Base-by-base conservation (phyloP, 2,329 filamentous ascomycete species). In the Aspergillus fijiensis region DNA sequence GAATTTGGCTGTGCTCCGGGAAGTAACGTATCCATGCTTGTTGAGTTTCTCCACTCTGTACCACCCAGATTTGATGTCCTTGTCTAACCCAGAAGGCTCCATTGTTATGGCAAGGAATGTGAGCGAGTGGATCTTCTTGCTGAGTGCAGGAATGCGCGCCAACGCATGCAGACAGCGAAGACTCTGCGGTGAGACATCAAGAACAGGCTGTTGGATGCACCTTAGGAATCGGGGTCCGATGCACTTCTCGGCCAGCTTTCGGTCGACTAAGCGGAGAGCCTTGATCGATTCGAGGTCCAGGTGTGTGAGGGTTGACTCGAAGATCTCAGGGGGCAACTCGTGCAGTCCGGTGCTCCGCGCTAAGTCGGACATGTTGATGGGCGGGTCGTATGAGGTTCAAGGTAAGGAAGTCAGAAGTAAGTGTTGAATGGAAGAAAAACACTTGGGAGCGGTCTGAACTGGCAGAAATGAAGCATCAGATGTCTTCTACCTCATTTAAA, bases 231-330 rank as follows among this genome's bases (percentile, higher is more conserved):
- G 55, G 21, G 62, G 60, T 5, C 60, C 60, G 16, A 64, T 35
- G 45, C 62, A 64, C 51, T 45, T 33, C 29, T 39, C 16, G 9
- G 57, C 52, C 5, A 60, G 39, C 11, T 4, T 16, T n/a, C 23
- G 39, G 33, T 35, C 45, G 10, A 58, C 51, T 10, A 62, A 49
- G 23, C 62, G 62, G 3, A 63, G 23, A 5, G 33, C 57, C 42
- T 64, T 62, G 35, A 64, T 47, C 9, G 51, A 50, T 4, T 56
- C n/a, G 27, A 62, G 35, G 47, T 64, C 62, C 39, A 61, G 35
- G 54, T 60, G 39, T 29, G 42, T n/a, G 19, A 62, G 45, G 31
- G 51, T 55, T 4, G 25, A 45, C 14, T 60, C 27, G 2, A 57
- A 39, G n/a, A n/a, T 45, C 16, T 21, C 52, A 42, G 19, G 27